phyloP scores from a whole-genome alignment of 768 basidiomycete species.

The Leucocoprinus leucothites region DNA sequence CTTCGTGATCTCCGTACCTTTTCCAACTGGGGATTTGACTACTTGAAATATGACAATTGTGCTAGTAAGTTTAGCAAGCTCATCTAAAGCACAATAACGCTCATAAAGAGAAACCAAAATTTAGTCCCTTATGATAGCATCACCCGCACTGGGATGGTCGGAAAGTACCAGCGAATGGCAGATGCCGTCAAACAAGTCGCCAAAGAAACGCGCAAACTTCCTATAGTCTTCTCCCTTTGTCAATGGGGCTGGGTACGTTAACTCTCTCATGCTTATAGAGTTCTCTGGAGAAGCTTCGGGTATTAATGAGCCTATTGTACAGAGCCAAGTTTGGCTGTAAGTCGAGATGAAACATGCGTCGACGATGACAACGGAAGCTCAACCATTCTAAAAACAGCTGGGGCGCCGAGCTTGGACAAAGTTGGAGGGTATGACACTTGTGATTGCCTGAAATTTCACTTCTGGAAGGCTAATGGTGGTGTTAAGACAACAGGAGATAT shows the following conservation, averaged over 20 bases:
- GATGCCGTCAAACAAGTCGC: slow-evolving; percentile 52
- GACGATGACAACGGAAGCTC: slow-evolving; percentile 3
- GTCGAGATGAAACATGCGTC: slow-evolving; percentile 23
- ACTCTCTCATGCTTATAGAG: slow-evolving; percentile 14
- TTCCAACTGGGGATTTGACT: slow-evolving; percentile 59
- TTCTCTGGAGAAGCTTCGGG: not conserved
- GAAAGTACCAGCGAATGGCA: slow-evolving; percentile 59
- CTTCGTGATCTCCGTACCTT: slow-evolving; percentile 33
- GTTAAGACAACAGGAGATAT: slow-evolving; percentile 52
- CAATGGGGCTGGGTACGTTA: slow-evolving; percentile 61
- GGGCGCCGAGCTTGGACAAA: slow-evolving; percentile 58
- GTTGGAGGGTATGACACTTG: slow-evolving; percentile 55
- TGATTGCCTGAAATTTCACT: not conserved
- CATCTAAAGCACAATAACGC: slow-evolving; percentile 29
- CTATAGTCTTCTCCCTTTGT: slow-evolving; percentile 59
- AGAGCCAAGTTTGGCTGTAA: slow-evolving; percentile 66
- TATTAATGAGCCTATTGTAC: slow-evolving; percentile 3
- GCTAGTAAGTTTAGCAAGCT: slow-evolving; percentile 33
- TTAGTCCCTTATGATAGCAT: slow-evolving; percentile 54
- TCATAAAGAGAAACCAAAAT: not conserved
- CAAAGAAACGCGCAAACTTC: slow-evolving; percentile 43
- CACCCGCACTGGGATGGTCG: slow-evolving; percentile 51
- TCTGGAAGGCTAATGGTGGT: slow-evolving; percentile 2
- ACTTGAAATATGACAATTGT: slow-evolving; percentile 56
- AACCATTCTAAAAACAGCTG: slow-evolving; percentile 29